Percentiles rank a stretch among this genome's conserved stretches.
Evolutionary conservation across 345 rosid species (phyloP).

Genomic region (Corymbia maculata): DNA sequence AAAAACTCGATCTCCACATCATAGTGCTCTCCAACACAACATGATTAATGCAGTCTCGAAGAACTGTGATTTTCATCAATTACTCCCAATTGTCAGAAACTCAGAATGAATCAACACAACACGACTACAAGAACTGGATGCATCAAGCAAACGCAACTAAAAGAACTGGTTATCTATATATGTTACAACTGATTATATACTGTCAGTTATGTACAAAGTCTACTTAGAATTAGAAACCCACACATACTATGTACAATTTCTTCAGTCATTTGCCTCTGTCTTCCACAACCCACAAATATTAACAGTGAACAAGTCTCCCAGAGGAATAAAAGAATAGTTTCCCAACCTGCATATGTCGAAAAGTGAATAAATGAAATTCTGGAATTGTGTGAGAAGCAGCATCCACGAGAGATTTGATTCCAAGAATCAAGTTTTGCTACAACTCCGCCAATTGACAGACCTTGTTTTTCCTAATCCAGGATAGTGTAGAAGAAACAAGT

Average conservation of each 20-base stretch:
- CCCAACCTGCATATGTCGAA: constrained; percentile 20
- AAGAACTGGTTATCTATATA: background rate
- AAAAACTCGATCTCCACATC: background rate
- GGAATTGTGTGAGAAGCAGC: background rate
- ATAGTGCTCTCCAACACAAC: background rate
- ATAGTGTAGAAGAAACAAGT: background rate
- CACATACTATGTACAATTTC: background rate
- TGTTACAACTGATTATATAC: background rate
- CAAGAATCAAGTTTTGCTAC: background rate
- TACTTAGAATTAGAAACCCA: background rate
- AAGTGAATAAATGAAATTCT: background rate
- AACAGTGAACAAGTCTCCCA: constrained; percentile 20
- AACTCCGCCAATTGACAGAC: background rate
- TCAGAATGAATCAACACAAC: background rate
- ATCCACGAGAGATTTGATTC: background rate
- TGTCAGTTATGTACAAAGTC: constrained; percentile 4
- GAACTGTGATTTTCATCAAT: background rate
- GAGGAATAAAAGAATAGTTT: constrained; percentile 31
- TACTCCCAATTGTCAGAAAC: background rate
- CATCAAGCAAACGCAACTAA: background rate
- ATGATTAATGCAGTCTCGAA: background rate
- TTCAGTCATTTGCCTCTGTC: background rate
- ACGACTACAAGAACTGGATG: background rate
- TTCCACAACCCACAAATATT: constrained; percentile 20
- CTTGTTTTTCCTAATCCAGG: background rate